Evolutionary conservation across 805 yeast genomes (phyloP), one percentile per base, ranked within the genome.

Genomic region (Metschnikowia sp.): DNA sequence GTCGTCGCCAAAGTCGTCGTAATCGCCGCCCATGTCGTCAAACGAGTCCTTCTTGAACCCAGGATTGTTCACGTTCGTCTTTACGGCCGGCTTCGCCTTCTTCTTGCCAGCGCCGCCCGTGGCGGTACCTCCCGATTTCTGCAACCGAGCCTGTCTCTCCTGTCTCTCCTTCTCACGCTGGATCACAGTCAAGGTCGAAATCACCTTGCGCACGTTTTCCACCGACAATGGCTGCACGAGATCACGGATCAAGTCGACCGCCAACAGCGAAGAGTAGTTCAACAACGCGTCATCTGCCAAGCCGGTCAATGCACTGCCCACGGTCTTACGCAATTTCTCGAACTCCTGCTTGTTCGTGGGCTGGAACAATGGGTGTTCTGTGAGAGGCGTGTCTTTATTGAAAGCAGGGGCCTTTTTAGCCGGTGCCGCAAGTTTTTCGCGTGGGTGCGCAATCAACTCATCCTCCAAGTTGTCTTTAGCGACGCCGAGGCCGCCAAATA

Each of bases 21-120:
- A 77, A 58, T 73, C 75, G 10, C 42, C 47, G 31, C 42, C 47
- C 64, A 79, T 69, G 51, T 78, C 87, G 55, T 81, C 82, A 35
- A 76, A 75, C 43, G 72, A 73, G 60, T 84, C 89, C 68, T 85
- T 84, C 76, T 84, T 86, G 69, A 77, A 77, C 9, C 62, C 62
- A 4, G 69, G 64, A 32, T 70, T 64, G 41, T 80, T 66, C 41
- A 69, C 70, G 52, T 72, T 81, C 44, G 86, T 74, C 64, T 84
- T 85, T 39, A 88, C 85, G 47, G 82, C 69, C 48, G 88, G 85
- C 69, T 86, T 86, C 49, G 89, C 96, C 81, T 91, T 92, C 81
- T 86, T 86, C 79, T 91, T 90, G 69, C 96, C 96, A 34, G 95
- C 94, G 64, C 97, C 97, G 59, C 95, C 95, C 22, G 88, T 80